These are phyloP conservation scores for Afroboletus lepidellus DNA, from an alignment of 1,284 basidiomycete species.

Conservation along the genomic window DNA sequence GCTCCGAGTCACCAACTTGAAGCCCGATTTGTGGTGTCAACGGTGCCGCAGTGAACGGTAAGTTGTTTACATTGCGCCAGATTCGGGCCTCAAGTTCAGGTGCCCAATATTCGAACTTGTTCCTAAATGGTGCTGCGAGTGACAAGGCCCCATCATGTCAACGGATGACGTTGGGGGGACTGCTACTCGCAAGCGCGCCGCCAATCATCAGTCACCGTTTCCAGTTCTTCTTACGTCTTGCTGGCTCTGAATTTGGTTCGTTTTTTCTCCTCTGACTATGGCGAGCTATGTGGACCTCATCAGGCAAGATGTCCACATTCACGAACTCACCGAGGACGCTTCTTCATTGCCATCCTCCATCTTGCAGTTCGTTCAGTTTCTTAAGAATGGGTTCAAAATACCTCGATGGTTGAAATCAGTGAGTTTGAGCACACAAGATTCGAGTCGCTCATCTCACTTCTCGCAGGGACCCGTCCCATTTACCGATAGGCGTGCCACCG, in stretches of 20 bases:
- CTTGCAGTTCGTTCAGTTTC: neutral
- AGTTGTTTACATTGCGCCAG: too few relatives aligned
- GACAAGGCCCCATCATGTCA: too few relatives aligned
- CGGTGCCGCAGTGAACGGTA: too few relatives aligned
- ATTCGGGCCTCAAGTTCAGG: too few relatives aligned
- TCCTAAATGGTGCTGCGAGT: too few relatives aligned
- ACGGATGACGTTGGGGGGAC: too few relatives aligned
- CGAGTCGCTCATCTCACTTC: neutral
- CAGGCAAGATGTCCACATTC: conserved; percentile 1
- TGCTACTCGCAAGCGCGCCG: too few relatives aligned
- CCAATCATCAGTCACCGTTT: too few relatives aligned
- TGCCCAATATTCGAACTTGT: too few relatives aligned
- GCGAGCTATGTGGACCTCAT: conserved; percentile 9
- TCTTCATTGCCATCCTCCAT: neutral
- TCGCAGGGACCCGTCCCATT: conserved; percentile 1
- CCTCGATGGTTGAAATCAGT: conserved; percentile 7
- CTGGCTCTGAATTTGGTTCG: neutral
- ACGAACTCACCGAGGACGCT: neutral
- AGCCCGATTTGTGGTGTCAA: too few relatives aligned
- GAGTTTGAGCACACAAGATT: neutral
- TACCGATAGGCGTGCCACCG: neutral
- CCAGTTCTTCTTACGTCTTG: too few relatives aligned
- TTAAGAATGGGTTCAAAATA: conserved; percentile 4
- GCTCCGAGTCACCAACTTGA: too few relatives aligned
- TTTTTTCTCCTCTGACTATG: neutral